A percentile compares a stretch with the other conserved stretches of the same genome.
Evolutionary conservation across 768 basidiomycete species (phyloP).

Genomic region (Tylopilus vinaceipallidus): DNA sequence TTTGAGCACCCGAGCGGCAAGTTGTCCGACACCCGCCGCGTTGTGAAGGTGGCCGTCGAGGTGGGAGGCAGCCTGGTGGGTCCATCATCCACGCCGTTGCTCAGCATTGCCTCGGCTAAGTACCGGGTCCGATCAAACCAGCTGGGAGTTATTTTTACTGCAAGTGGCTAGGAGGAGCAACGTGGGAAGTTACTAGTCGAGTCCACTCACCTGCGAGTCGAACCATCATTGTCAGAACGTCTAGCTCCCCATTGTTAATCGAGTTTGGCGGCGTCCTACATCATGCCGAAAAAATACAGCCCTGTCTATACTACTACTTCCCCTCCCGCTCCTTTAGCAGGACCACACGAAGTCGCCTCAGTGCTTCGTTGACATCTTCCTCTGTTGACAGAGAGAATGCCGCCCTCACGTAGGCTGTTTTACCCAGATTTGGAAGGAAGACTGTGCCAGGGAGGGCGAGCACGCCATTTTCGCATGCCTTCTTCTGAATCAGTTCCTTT

Average conservation of each 20-base stretch:
- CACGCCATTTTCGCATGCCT: constrained; percentile 77
- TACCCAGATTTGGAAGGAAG: constrained; percentile 71
- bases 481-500: constrained; percentile 64
- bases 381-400: constrained; percentile 71
- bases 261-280: constrained; percentile 6
- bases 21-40: constrained; percentile 2
- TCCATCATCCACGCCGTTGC: not conserved
- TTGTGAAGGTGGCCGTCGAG: not conserved
- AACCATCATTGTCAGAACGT: no score
- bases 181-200: no score
- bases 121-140: not conserved
- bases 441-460: constrained; percentile 86
- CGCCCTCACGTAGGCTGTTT: constrained; percentile 75
- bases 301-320: constrained; percentile 1
- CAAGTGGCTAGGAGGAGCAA: no score
- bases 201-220: no score
- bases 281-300: not conserved
- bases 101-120: not conserved
- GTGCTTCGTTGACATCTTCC: constrained; percentile 71
- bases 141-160: no score
- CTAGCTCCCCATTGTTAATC: not conserved
- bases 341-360: constrained; percentile 55
- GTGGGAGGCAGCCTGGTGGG: no score
- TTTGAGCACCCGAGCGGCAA: not conserved
- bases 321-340: constrained; percentile 26